Evolutionary conservation across 805 yeast species (phyloP), one percentile per base, ranked within the genome.

Genomic region (Yarrowia porcina): DNA sequence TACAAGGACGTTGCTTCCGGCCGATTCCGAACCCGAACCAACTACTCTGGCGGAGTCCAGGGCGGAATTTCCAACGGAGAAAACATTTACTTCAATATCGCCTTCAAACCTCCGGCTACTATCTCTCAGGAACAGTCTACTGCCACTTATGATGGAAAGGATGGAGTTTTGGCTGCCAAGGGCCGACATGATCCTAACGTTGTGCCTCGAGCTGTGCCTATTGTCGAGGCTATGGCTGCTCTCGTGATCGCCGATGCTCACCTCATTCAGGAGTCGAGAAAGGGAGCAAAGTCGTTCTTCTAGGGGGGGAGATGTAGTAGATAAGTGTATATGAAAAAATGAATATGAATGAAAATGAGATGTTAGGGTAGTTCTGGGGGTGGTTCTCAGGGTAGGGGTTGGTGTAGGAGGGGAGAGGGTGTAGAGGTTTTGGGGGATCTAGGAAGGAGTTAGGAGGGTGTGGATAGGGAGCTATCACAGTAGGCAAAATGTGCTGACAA

Each of bases 121-220:
- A 94, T 94, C 69, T 85, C 94, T 60, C 96, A 92, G 79, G 94
- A 88, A 71, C 99, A 94, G 79, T 76, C 80, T 42, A 94, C 99
- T 17, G 83, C 90, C 27, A 83, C 94, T 52, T 94, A 92, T 77
- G 92, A 89, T 25, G 99, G 99, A 70, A 81, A 82, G 68, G 84
- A 78, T 57, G 99, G 99, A 72, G 84, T 87, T 10, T 80, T 94
- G 65, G 96, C 94, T 61, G 97, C 99, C 35, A 87, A 93, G 74
- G 99, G 99, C 63, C 89, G 99, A 82, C 99, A 94, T 72, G 99
- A 94, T 74, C 99, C 99, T 33, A 90, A 92, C 71, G 99, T 94
- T 63, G 96, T 96, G 20, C 99, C 99, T 68, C 86, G 99, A 75
- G 99, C 99, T 39, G 90, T 94, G 65, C 98, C 99, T 60, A 94